Base-by-base conservation (phyloP, 441 rosid species). In the Gossypium davidsonii region DNA sequence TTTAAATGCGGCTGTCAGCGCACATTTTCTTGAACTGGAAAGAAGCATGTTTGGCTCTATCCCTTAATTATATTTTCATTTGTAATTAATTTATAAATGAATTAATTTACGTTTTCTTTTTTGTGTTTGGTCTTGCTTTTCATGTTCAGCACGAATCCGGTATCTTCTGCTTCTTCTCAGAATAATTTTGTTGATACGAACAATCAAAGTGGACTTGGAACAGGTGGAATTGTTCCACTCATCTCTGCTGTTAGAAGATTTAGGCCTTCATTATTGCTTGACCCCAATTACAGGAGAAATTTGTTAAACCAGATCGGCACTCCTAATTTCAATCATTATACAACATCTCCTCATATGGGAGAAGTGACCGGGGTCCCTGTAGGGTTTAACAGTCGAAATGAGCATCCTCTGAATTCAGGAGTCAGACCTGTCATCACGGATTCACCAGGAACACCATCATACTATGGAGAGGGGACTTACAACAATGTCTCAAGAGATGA, bases 231-330 rank as follows among this genome's bases (percentile, higher is more conserved):
- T 73, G 67, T 83, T 23, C 88, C 94, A 21, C 60, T 91, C 61
- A 74, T 94, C 55, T 83, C 93, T 9, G 84, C 91, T 79, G 88
- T 84, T 65, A 83, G 95, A 80, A 78, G 84, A 78, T 91, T 94
- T 78, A 85, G 79, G 83, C 96, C 93, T 2, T 90, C 95, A 6
- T 76, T 86, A 51, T 86, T 91, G 67, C 84, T 91, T 53, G 90
- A 94, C 75, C 85, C 97, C 23, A 79, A 67, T 82, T 89, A 88
- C 72, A 88, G 97, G 82, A 84, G 96, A 79, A 82, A 66, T 78
- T 74, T 91, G 63, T 37, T 81, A 15, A 84, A 84, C 69, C 90
- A 83, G 78, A 68, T 86, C 58, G 86, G 91, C 51, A 81, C 79
- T 74, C 83, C 90, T 77, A 79, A 72, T 77, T 74, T 75, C 49